Evolutionary conservation across 768 basidiomycete genomes (phyloP).

Genomic region (Lactarius pseudohatsudake): DNA sequence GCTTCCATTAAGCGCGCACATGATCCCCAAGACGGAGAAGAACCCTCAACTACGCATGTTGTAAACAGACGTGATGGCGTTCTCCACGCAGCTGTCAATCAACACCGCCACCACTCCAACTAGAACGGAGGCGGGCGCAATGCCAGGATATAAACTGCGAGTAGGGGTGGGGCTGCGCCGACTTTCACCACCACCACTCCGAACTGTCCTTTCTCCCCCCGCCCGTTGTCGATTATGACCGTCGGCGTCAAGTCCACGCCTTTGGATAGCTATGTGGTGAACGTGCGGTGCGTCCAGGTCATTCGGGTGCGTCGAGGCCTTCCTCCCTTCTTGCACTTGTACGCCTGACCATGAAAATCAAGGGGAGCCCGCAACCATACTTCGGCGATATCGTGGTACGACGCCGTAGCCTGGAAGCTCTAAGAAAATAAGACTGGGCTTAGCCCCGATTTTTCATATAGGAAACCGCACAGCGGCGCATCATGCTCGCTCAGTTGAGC

Average conservation of each 20-base stretch:
- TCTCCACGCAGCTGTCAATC: neutral
- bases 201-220: no score
- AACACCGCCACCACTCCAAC: neutral
- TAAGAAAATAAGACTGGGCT: neutral
- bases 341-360: neutral
- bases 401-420: neutral
- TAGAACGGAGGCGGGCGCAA: constrained; percentile 2
- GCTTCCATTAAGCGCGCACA: neutral
- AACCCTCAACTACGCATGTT: neutral
- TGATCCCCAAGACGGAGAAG: neutral
- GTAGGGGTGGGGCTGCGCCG: neutral
- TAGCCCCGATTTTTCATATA: neutral
- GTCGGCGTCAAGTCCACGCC: neutral
- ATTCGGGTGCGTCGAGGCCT: constrained; percentile 5
- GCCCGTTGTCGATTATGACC: constrained; percentile 4
- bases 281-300: constrained; percentile 21
- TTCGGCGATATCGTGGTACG: constrained; percentile 24
- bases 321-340: neutral
- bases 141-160: neutral
- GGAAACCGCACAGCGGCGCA: constrained; percentile 23
- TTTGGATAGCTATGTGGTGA: constrained; percentile 4
- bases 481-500: constrained; percentile 25
- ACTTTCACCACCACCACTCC: neutral
- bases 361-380: constrained; percentile 12
- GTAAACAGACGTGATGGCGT: neutral